A percentile compares a stretch with the other conserved stretches of the same genome.
phyloP scores from a whole-genome alignment of 306 rosid genomes.

The Ammopiptanthus mongolicus region DNA sequence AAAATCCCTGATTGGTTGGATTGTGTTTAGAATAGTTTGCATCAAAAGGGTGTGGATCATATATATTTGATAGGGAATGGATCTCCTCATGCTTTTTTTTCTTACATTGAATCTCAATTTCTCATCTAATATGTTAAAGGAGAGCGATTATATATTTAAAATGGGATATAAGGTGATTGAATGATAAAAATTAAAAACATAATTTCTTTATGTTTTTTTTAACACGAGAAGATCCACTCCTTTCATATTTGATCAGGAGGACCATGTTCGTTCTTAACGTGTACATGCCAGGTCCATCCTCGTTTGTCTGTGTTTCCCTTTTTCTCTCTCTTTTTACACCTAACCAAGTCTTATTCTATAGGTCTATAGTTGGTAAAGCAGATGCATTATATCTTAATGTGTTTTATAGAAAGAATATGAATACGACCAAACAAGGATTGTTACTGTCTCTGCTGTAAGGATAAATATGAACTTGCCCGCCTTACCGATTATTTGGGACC shows the following conservation, averaged over 20 bases:
- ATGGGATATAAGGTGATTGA: too few species aligned
- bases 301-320: not conserved
- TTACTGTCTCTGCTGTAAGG: not conserved
- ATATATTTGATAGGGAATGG: not conserved
- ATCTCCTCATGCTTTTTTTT: too few species aligned
- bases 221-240: too few species aligned
- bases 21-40: constrained; percentile 13
- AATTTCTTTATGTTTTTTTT: too few species aligned
- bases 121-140: too few species aligned
- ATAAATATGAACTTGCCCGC: constrained; percentile 18
- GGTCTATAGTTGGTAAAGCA: constrained; percentile 17
- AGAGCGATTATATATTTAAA: too few species aligned
- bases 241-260: constrained; percentile 28
- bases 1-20: constrained; percentile 13
- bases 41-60: constrained; percentile 23
- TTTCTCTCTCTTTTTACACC: not conserved
- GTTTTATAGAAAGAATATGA: constrained; percentile 13
- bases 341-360: not conserved
- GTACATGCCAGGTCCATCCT: not conserved
- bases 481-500: constrained; percentile 3
- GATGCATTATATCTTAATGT: constrained; percentile 21
- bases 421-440: constrained; percentile 13
- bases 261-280: constrained; percentile 6
- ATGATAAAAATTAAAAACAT: too few species aligned
- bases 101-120: too few species aligned